Conservation (phyloP, 805 yeast species). For the Candida hungchunana region DNA sequence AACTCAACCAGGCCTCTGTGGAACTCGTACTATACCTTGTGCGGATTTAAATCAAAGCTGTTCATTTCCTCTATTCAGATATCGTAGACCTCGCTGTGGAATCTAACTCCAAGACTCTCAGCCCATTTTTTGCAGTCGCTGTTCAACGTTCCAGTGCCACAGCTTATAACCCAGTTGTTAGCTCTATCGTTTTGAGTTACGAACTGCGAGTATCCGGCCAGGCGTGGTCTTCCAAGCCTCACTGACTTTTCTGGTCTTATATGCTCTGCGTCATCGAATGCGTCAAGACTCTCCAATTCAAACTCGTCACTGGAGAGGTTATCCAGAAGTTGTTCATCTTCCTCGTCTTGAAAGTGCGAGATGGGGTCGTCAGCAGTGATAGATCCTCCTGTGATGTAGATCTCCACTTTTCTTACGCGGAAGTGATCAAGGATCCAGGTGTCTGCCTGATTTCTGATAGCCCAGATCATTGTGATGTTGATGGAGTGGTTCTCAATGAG, state of each 20-base stretch:
- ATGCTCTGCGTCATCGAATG: slow-evolving; percentile 17
- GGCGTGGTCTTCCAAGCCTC: slow-evolving; percentile 39
- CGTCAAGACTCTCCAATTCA: slow-evolving; percentile 21
- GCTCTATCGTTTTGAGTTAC: slow-evolving; percentile 27
- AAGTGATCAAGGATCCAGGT: slow-evolving; percentile 41
- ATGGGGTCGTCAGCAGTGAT: slow-evolving; percentile 9
- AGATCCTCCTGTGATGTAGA: slow-evolving; percentile 34
- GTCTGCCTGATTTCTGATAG: slow-evolving; percentile 43
- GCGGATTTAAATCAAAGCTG: no score
- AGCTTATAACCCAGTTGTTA: slow-evolving; percentile 50
- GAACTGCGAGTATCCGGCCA: slow-evolving; percentile 24
- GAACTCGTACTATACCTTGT: no score
- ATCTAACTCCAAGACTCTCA: slow-evolving; percentile 31
- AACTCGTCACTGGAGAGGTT: slow-evolving; percentile 21
- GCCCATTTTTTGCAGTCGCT: slow-evolving; percentile 38
- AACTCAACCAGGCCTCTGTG: no score
- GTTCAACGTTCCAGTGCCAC: slow-evolving; percentile 52
- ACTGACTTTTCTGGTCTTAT: slow-evolving; percentile 5
- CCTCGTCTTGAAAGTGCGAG: slow-evolving; percentile 6
- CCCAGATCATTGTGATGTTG: slow-evolving; percentile 48
- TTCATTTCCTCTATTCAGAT: slow-evolving; percentile 16
- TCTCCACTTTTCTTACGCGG: slow-evolving; percentile 30
- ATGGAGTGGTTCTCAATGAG: slow-evolving; percentile 28
- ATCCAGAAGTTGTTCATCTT: slow-evolving; percentile 20
- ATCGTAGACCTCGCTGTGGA: slow-evolving; percentile 41